phyloP scores from a whole-genome alignment of 1,284 basidiomycete genomes.

The Coniophora puteana region DNA sequence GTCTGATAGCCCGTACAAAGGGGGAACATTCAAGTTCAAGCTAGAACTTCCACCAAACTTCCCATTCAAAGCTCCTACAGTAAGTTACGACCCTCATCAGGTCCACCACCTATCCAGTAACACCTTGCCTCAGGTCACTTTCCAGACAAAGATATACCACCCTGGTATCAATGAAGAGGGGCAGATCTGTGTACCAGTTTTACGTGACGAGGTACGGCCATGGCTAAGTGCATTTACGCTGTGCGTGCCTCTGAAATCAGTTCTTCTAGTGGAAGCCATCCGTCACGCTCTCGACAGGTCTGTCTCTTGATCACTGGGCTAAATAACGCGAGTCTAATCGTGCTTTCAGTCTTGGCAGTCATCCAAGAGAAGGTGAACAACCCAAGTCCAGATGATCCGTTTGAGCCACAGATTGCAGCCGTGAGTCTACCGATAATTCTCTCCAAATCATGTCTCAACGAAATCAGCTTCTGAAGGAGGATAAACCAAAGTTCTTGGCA shows the following conservation, averaged over 20 bases:
- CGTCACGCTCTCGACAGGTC: slow-evolving; percentile 72
- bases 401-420: slow-evolving; percentile 79
- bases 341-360: slow-evolving; percentile 69
- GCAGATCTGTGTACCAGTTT: slow-evolving; percentile 74
- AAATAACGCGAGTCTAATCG: neutral
- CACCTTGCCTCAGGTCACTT: slow-evolving; percentile 59
- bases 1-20: slow-evolving; percentile 81
- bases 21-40: slow-evolving; percentile 77
- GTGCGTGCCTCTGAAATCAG: slow-evolving; percentile 4
- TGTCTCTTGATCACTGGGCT: slow-evolving; percentile 17
- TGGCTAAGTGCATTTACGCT: slow-evolving; percentile 6
- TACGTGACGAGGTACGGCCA: slow-evolving; percentile 72
- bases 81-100: slow-evolving; percentile 32
- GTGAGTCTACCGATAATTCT: slow-evolving; percentile 35
- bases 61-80: slow-evolving; percentile 87
- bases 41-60: slow-evolving; percentile 73
- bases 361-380: slow-evolving; percentile 87
- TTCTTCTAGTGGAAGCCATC: slow-evolving; percentile 82
- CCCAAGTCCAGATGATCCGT: slow-evolving; percentile 87
- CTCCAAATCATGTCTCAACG: slow-evolving; percentile 8
- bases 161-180: slow-evolving; percentile 93
- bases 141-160: slow-evolving; percentile 88
- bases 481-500: slow-evolving; percentile 63
- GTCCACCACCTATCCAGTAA: slow-evolving; percentile 3
- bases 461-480: slow-evolving; percentile 71